Base-by-base conservation (phyloP, 1,284 basidiomycete species). In the Malassezia arunalokei region DNA sequence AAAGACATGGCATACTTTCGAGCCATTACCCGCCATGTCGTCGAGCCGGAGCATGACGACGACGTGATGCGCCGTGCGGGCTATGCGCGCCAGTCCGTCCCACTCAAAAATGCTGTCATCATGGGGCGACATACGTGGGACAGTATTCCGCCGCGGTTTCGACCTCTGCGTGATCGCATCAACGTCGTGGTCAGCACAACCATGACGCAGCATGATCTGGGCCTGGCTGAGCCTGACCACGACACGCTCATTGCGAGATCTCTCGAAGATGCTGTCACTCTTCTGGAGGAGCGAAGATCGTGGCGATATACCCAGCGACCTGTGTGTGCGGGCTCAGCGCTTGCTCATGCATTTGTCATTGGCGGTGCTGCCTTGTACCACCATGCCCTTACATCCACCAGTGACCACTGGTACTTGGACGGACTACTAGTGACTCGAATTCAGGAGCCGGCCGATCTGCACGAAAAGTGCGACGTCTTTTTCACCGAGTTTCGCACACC, bases 61-160 rank as follows among this genome's bases (percentile, higher is more conserved):
- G 52, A 43, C 5, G 51, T 42, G 9, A 45, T 51, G 40, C 41
- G 37, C 12, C 15, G 40, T 9, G 47, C 47, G 6, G 56, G 51
- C n/a, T 41, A 40, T 15, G 17, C 24, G 32, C 78, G 76, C 11
- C 15, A 41, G 5, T 3, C 9, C 17, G 27, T 30, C 20, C 20
- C 38, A 40, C n/a, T 46, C 6, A 75, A 74, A 53, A 98, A 98
- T 74, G 83, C 81, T 1, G 84, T 96, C 33, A 77, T 98, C 54
- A 98, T 99, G 94, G 94, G 94, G 6, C 79, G 91, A 43, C 91
- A 88, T 67, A 95, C 90, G 15, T 99, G 94, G 94, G 87, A 94
- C 74, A 88, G 87, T 71, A 98, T 99, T 55, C 92, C 94, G n/a
- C 63, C 71, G 6, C 86, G 83, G 73, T 88, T 86, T 75, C 80